Base-by-base conservation (phyloP, 2,329 filamentous ascomycete species). In the Diaporthe aspalathi region DNA sequence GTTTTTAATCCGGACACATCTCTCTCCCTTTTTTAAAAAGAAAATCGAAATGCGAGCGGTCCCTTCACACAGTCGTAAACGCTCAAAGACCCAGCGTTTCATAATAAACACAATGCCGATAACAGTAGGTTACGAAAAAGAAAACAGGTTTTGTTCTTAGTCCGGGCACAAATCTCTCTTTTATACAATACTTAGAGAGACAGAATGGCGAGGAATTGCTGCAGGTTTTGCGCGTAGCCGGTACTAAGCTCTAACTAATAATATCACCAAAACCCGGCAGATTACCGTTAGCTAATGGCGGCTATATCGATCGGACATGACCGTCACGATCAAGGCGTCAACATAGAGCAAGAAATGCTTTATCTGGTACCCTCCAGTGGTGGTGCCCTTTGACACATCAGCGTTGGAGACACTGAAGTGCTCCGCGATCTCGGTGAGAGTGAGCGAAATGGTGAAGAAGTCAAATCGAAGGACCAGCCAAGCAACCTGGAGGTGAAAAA, bases 151-250 rank as follows among this genome's bases (percentile, higher is more conserved):
- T n/a, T n/a, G n/a, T n/a, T n/a, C n/a, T n/a, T n/a, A n/a, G n/a
- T n/a, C n/a, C n/a, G n/a, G n/a, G n/a, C n/a, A n/a, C n/a, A n/a
- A n/a, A n/a, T n/a, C n/a, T n/a, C n/a, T n/a, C n/a, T n/a, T n/a
- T n/a, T n/a, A n/a, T n/a, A n/a, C n/a, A n/a, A n/a, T n/a, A n/a
- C n/a, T n/a, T 94, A 95, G 2, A 95, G 83, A 47, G 90, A 90
- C 40, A 93, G 87, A 12, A 93, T 92, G 11, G 90, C 92, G n/a
- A 95, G 83, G 78, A 95, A 95, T 74, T 93, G 88, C 60, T 84
- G 76, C 76, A 93, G 94, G 0, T 90, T 94, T 0, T 84, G 79
- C 72, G 87, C 88, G 78, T 93, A 94, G 69, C 91, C 92, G 43
- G 92, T 53, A 2, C 47, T 47, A n/a, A 67, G 47, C 63, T 67